Percentiles rank a stretch among this genome's conserved stretches.
These are phyloP conservation scores for Cutaneotrichosporon cutaneum DNA, from an alignment of 1,284 basidiomycete species.

Conservation along the genomic window DNA sequence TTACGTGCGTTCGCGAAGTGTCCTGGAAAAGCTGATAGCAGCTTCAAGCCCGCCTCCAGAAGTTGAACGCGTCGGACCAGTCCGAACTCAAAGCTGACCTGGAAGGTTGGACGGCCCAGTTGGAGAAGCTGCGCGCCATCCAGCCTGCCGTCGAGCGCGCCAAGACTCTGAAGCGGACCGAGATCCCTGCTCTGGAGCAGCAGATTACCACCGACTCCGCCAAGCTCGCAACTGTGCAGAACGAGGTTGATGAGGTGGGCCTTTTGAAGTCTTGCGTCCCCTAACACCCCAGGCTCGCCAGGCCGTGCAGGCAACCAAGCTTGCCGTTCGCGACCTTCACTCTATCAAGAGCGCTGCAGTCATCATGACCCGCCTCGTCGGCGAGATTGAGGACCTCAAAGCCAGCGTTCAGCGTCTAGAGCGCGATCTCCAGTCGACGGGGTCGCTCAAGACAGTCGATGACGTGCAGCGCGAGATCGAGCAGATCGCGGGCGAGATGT, in stretches of 20 bases:
- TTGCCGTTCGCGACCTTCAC: slow-evolving; percentile 61
- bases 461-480: slow-evolving; percentile 78
- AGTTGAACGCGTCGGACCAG: slow-evolving; percentile 35
- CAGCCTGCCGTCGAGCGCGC: slow-evolving; percentile 55
- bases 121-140: slow-evolving; percentile 62
- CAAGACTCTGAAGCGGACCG: slow-evolving; percentile 59
- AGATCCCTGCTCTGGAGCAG: slow-evolving; percentile 67
- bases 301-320: slow-evolving; percentile 43
- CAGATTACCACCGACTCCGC: slow-evolving; percentile 63
- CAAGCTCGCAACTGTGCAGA: slow-evolving; percentile 58
- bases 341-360: slow-evolving; percentile 65
- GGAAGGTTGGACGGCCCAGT: slow-evolving; percentile 62
- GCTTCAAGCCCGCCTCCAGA: slow-evolving; percentile 55
- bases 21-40: slow-evolving; percentile 30
- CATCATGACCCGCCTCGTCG: slow-evolving; percentile 63
- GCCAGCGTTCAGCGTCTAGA: slow-evolving; percentile 68
- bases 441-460: slow-evolving; percentile 75
- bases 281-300: slow-evolving; percentile 31
- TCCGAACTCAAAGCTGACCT: slow-evolving; percentile 58
- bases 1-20: slow-evolving; percentile 58
- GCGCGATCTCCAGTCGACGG: slow-evolving; percentile 65
- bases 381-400: slow-evolving; percentile 66
- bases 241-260: slow-evolving; percentile 59
- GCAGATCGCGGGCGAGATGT: slow-evolving; percentile 66
- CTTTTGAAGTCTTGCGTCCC: too few relatives aligned